A percentile compares a stretch with the other conserved stretches of the same genome.
These are phyloP conservation scores for Calonectria fujianensis DNA, from an alignment of 2,329 filamentous ascomycete species.

Conservation along the genomic window DNA sequence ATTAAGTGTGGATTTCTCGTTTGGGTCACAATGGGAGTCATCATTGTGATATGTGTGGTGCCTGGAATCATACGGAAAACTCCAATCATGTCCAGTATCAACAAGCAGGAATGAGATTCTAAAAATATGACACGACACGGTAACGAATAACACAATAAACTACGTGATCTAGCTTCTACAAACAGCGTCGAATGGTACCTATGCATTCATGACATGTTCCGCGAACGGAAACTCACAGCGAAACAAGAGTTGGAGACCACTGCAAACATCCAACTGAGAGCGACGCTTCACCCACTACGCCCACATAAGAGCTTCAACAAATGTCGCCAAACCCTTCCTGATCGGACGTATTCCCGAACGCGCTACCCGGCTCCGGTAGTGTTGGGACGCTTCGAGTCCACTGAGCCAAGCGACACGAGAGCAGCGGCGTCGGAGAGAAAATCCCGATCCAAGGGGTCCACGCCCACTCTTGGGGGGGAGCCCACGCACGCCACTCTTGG, in stretches of 20 bases:
- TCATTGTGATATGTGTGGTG: fast-evolving
- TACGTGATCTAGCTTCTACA: background rate
- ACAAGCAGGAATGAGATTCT: background rate
- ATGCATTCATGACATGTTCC: background rate
- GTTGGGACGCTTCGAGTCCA: background rate
- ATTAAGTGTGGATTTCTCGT: background rate
- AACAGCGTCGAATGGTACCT: background rate
- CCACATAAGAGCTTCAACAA: background rate
- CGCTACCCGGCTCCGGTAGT: background rate
- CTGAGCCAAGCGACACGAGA: slow-evolving; percentile 4
- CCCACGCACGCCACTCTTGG: background rate
- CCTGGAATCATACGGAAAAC: background rate
- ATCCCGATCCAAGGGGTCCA: slow-evolving; percentile 15
- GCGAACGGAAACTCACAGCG: slow-evolving; percentile 2
- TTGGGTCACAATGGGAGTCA: background rate
- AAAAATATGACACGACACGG: background rate
- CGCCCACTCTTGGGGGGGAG: background rate
- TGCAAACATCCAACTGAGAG: background rate
- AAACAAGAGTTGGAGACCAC: background rate
- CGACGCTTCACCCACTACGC: background rate
- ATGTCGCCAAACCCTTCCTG: slow-evolving; percentile 17
- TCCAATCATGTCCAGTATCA: background rate
- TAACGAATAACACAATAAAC: background rate
- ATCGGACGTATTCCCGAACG: slow-evolving; percentile 22
- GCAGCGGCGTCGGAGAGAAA: slow-evolving; percentile 30